Percentiles rank a stretch among this genome's conserved stretches.
Conservation (phyloP, 306 rosid species). For the Canavalia ensiformis region DNA sequence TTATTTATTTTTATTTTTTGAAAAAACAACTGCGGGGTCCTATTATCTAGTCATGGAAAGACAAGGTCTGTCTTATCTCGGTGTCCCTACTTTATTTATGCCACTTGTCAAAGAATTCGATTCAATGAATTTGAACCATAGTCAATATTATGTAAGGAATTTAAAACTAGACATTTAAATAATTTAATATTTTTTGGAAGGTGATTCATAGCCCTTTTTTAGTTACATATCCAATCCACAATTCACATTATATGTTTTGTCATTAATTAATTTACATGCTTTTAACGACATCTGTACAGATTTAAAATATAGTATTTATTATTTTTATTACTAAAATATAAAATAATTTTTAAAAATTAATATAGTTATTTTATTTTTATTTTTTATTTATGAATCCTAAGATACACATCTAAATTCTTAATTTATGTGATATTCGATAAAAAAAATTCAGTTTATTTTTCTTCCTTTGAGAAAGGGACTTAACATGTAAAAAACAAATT, state of each 20-base stretch:
- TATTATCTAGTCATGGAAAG: conserved; percentile 25
- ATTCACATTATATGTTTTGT: background rate
- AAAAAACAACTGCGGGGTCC: too few species aligned
- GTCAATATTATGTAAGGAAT: background rate
- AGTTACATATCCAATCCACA: background rate
- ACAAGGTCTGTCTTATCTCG: conserved; percentile 23
- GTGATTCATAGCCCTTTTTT: background rate
- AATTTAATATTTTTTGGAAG: background rate
- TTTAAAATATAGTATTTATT: too few species aligned
- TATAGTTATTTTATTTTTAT: too few species aligned
- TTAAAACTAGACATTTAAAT: too few species aligned
- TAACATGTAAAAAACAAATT: too few species aligned
- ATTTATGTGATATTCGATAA: background rate
- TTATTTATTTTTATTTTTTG: too few species aligned
- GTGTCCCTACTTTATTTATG: conserved; percentile 47
- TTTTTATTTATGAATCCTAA: too few species aligned
- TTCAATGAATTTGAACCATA: conserved; percentile 46
- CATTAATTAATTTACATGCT: background rate
- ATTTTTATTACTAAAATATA: too few species aligned
- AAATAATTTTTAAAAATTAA: too few species aligned
- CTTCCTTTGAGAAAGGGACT: background rate
- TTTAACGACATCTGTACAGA: background rate
- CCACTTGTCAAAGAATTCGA: conserved; percentile 6
- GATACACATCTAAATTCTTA: too few species aligned
- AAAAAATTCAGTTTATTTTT: background rate